Conservation (phyloP, 177 flowering plant species). For the Vitis hybrid region DNA sequence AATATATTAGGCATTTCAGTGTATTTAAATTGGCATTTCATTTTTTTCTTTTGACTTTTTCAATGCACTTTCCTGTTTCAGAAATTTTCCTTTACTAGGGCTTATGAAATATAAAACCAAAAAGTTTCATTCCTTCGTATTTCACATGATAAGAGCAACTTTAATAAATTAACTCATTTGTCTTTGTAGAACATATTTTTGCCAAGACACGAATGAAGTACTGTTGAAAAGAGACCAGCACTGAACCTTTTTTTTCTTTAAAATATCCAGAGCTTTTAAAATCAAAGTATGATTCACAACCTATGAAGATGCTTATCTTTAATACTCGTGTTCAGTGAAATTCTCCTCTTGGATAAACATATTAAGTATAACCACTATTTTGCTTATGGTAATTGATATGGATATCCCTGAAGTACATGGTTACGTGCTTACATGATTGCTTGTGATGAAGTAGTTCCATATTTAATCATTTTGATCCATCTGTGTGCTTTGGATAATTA, state of each 20-base stretch:
- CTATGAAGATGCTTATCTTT: too few relatives aligned
- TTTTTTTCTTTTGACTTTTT: background rate
- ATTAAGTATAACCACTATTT: background rate
- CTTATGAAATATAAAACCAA: background rate
- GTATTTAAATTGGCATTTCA: background rate
- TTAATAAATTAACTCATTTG: background rate
- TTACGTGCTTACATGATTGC: background rate
- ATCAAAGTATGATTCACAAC: too few relatives aligned
- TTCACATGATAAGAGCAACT: background rate
- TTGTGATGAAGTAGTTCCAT: background rate
- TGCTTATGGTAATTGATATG: background rate
- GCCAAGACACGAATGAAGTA: background rate
- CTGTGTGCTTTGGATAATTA: background rate
- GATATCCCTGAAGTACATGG: background rate
- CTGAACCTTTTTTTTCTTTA: background rate
- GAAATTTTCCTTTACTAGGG: background rate
- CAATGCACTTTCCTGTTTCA: background rate
- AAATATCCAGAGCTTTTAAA: too few relatives aligned
- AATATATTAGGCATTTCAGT: too few relatives aligned
- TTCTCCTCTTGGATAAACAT: background rate
- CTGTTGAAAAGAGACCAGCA: background rate
- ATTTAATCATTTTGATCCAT: background rate
- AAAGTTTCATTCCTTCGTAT: background rate
- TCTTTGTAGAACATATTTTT: background rate
- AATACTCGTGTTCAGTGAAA: too few relatives aligned